These are phyloP conservation scores for Vitis rotundifolia DNA, from an alignment of 164 flowering plant genomes.

Conservation along the genomic window DNA sequence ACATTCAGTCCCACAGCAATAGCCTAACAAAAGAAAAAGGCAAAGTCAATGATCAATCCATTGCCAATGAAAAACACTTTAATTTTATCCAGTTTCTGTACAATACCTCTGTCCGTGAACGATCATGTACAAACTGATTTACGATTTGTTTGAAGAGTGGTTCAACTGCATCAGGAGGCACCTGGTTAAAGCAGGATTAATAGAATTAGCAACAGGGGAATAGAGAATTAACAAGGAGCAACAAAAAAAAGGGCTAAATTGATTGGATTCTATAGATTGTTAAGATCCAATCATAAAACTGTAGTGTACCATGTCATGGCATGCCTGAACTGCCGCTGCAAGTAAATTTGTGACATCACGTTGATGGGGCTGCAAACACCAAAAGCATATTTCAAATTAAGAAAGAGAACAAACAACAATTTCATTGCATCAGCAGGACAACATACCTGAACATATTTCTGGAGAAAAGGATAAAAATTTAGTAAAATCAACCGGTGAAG, in stretches of 20 bases:
- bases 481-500: conserved; percentile 75
- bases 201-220: neutral
- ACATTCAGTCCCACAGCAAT: conserved; percentile 91
- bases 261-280: neutral
- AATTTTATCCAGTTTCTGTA: neutral
- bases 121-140: conserved; percentile 91
- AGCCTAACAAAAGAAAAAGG: conserved; percentile 47
- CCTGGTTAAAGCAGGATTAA: conserved; percentile 41
- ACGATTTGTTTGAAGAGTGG: conserved; percentile 86
- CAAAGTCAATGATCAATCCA: conserved; percentile 4
- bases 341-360: conserved; percentile 82
- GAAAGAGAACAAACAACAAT: neutral
- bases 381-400: conserved; percentile 16
- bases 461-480: conserved; percentile 77
- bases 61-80: neutral
- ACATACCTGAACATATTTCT: conserved; percentile 81
- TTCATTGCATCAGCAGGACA: neutral
- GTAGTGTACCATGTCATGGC: conserved; percentile 84
- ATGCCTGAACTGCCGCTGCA: conserved; percentile 96
- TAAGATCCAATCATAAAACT: too few relatives aligned
- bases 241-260: neutral
- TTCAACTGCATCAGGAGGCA: conserved; percentile 95
- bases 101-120: conserved; percentile 83
- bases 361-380: conserved; percentile 84
- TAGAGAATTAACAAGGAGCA: neutral